phyloP scores from a whole-genome alignment of 768 basidiomycete species.

The Astraeus odoratus region DNA sequence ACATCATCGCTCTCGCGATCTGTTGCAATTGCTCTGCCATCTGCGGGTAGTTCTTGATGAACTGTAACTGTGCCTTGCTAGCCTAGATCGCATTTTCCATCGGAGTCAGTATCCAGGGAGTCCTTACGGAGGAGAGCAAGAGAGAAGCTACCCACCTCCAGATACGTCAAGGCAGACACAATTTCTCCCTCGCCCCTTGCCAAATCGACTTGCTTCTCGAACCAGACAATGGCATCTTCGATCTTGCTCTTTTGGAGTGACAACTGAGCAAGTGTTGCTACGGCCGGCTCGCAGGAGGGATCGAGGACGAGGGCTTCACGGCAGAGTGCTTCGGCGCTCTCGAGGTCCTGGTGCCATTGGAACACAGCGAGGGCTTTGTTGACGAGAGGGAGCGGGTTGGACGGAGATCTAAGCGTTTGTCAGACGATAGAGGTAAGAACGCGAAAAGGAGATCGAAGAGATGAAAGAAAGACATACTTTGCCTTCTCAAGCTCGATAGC shows the following conservation, averaged over 20 bases:
- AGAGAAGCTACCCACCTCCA: constrained; percentile 45
- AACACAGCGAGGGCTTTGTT: constrained; percentile 97
- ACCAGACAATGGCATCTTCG: constrained; percentile 79
- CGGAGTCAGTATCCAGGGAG: neutral
- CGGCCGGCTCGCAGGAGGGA: constrained; percentile 92
- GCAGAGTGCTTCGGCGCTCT: constrained; percentile 76
- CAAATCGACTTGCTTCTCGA: constrained; percentile 75
- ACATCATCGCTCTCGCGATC: constrained; percentile 37
- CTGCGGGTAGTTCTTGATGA: constrained; percentile 76
- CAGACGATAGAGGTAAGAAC: neutral
- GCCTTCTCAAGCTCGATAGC: constrained; percentile 83
- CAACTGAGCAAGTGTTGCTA: constrained; percentile 92
- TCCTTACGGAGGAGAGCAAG: constrained; percentile 19
- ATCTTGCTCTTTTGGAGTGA: constrained; percentile 87
- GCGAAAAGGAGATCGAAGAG: neutral
- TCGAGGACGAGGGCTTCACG: constrained; percentile 84
- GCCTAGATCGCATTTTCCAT: constrained; percentile 42
- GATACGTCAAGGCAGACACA: constrained; percentile 65
- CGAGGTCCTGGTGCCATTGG: constrained; percentile 92
- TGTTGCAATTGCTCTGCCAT: constrained; percentile 64
- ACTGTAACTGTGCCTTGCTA: constrained; percentile 74
- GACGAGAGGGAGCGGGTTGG: constrained; percentile 88
- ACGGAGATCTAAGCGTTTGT: constrained; percentile 34
- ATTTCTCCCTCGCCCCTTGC: constrained; percentile 91
- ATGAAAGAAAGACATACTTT: constrained; percentile 39